Evolutionary conservation across 2,329 filamentous ascomycete species (phyloP), one percentile per base, ranked within the genome.

Genomic region (Lasiodiplodia gonubiensis): DNA sequence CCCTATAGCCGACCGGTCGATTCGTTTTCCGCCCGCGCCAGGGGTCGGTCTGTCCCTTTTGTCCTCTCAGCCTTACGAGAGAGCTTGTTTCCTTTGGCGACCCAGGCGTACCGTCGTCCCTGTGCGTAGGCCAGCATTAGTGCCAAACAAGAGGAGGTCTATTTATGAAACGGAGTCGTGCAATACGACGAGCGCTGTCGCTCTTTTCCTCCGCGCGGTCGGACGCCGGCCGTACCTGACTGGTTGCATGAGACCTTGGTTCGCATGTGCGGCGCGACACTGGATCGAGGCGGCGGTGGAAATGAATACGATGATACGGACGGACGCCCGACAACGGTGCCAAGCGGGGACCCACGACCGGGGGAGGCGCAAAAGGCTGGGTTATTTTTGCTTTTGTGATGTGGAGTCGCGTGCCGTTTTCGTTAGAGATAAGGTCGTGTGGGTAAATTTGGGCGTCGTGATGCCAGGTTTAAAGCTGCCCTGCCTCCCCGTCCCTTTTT

Each of bases 241-340:
- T 33, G 10, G 30, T 7, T 30, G 30, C 7, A 8, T 5, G 30
- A 2, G 30, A 6, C 4, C 27, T 2, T 30, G 0, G 10, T 33
- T 33, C 8, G 30, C 30, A 33, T 42, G 35, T 18, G 16, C 16
- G 48, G 48, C 12, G 48, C 48, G 48, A 27, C 6, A 25, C 49
- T 25, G 49, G 37, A 27, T 18, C 33, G 23, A 23, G 55, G 57
- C 21, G 42, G 25, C 39, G 10, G 59, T 37, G 57, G 59, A 63
- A 63, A 63, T 63, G 59, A 63, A 63, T 27, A 63, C 59, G 59
- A 63, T 37, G 42, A 52, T 63, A 63, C 42, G n/a, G 59, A 18
- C 57, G 30, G 30, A 23, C 46, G 35, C 8, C 33, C 59, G 30
- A 25, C 16, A 61, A 27, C 16, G 39, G 25, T 16, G 55, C 46